Conservation (phyloP, 2,329 filamentous ascomycete genomes). For the Coniochaeta sp. region DNA sequence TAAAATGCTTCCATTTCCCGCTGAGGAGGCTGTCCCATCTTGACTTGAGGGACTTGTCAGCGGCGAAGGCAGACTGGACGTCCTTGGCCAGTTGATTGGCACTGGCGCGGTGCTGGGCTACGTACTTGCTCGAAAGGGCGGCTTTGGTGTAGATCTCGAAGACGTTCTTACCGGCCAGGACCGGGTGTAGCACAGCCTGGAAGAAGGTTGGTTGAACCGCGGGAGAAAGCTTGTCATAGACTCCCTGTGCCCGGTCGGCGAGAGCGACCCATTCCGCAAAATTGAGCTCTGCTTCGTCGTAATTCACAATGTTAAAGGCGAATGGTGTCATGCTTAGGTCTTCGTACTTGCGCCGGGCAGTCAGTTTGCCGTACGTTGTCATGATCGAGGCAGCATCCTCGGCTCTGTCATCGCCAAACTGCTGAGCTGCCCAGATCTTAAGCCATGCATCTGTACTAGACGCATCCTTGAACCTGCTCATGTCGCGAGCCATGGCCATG, state of each 20-base stretch:
- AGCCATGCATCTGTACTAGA: conserved; percentile 38
- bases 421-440: conserved; percentile 34
- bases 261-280: conserved; percentile 42
- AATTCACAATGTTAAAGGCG: conserved; percentile 45
- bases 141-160: conserved; percentile 40
- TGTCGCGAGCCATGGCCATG: conserved; percentile 47
- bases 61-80: conserved; percentile 31
- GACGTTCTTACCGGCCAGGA: conserved; percentile 43
- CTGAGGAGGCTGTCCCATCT: conserved; percentile 33
- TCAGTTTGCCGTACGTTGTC: conserved; percentile 33
- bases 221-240: conserved; percentile 33
- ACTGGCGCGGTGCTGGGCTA: conserved; percentile 34
- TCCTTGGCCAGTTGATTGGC: conserved; percentile 34
- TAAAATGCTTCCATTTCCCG: conserved; percentile 32
- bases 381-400: conserved; percentile 37
- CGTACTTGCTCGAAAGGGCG: conserved; percentile 36
- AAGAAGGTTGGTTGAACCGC: conserved; percentile 42
- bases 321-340: conserved; percentile 21
- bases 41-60: conserved; percentile 32
- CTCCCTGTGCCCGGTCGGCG: conserved; percentile 30
- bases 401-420: conserved; percentile 37
- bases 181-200: conserved; percentile 48
- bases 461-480: conserved; percentile 18
- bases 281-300: conserved; percentile 47
- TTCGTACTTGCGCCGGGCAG: conserved; percentile 26